Evolutionary conservation across 1,284 basidiomycete genomes (phyloP).

Genomic region (Porogramme epimiltina): DNA sequence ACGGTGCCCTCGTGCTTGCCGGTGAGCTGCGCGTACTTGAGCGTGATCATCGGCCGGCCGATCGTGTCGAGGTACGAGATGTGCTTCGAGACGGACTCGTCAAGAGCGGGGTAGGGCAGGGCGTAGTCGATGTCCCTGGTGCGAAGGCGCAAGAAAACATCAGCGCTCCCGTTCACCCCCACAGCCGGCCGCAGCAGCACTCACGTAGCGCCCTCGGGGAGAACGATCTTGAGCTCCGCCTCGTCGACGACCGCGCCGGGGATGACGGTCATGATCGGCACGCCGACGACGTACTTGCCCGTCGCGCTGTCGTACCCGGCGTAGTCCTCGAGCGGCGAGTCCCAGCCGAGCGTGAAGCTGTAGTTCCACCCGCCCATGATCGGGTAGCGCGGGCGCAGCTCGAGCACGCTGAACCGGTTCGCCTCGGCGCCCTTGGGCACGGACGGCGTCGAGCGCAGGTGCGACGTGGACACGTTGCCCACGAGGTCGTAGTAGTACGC

Average conservation of each 20-base stretch:
- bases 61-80: slow-evolving; percentile 93
- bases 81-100: slow-evolving; percentile 63
- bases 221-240: slow-evolving; percentile 78
- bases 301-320: slow-evolving; percentile 60
- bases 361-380: slow-evolving; percentile 98
- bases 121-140: slow-evolving; percentile 75
- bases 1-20: slow-evolving; percentile 77
- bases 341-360: slow-evolving; percentile 92
- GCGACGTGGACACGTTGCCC: slow-evolving; percentile 97
- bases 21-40: slow-evolving; percentile 77
- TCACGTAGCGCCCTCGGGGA: slow-evolving; percentile 94
- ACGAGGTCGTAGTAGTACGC: slow-evolving; percentile 90
- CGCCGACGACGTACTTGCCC: slow-evolving; percentile 71
- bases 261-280: slow-evolving; percentile 87
- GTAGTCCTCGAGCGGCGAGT: slow-evolving; percentile 79
- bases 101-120: slow-evolving; percentile 77
- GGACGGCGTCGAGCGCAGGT: slow-evolving; percentile 71
- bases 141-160: slow-evolving; percentile 1
- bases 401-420: slow-evolving; percentile 66
- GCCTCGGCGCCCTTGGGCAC: slow-evolving; percentile 54
- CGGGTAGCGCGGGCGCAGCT: slow-evolving; percentile 90
- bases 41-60: slow-evolving; percentile 79
- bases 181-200: slow-evolving; percentile 36
- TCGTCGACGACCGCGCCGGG: slow-evolving; percentile 82
- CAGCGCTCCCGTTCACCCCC: no score